Conservation (phyloP, 495 filamentous ascomycete species). For the Tuber brumale region DNA sequence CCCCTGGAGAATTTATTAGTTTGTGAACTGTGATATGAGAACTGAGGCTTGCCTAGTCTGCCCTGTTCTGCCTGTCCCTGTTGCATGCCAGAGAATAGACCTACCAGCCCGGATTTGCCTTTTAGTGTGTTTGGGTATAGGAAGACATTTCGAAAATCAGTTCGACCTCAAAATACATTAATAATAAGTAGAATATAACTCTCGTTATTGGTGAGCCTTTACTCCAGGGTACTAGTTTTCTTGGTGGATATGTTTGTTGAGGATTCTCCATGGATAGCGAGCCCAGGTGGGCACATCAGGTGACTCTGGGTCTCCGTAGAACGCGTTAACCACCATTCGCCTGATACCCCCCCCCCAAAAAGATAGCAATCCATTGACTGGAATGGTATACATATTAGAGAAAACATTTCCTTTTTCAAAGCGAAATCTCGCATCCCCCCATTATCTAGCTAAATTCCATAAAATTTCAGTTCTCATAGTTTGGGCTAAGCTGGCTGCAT, state of each 20-base stretch:
- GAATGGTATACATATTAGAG: too few relatives aligned
- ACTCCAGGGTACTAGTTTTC: background rate
- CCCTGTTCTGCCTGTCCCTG: too few relatives aligned
- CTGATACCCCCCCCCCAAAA: too few relatives aligned
- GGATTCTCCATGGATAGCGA: background rate
- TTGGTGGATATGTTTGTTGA: background rate
- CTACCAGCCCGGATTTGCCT: background rate
- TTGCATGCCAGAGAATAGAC: too few relatives aligned
- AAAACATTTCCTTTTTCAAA: background rate
- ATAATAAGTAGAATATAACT: background rate
- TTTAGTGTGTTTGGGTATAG: background rate
- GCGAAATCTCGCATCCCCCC: background rate
- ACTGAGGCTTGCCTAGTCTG: too few relatives aligned
- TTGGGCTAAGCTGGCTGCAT: background rate
- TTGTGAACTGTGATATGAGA: too few relatives aligned
- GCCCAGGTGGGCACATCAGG: background rate
- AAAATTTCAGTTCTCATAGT: background rate
- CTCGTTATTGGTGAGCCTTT: background rate
- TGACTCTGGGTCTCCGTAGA: too few relatives aligned
- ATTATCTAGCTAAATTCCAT: background rate
- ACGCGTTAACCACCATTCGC: too few relatives aligned
- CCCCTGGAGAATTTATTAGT: too few relatives aligned
- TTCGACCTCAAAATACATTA: background rate
- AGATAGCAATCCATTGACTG: too few relatives aligned
- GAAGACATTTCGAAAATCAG: too few relatives aligned